phyloP scores from a whole-genome alignment of 2,329 filamentous ascomycete genomes.

The Colletotrichum sidae region DNA sequence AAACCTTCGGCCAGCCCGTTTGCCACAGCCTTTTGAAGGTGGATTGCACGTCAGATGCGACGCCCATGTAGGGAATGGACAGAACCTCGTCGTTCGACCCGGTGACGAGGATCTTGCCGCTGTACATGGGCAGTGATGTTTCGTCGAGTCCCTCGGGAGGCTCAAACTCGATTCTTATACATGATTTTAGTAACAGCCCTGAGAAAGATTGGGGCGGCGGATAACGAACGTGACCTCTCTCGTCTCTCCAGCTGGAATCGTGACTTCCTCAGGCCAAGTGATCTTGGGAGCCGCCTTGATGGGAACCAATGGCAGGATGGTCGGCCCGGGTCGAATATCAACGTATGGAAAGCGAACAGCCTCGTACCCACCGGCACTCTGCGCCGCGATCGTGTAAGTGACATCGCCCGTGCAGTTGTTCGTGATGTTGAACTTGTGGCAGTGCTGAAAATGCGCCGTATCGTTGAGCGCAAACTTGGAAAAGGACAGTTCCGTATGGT shows the following conservation, averaged over 20 bases:
- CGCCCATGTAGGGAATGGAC: conserved; percentile 53
- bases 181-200: neutral
- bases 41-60: conserved; percentile 15
- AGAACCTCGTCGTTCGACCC: conserved; percentile 54
- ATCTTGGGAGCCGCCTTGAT: conserved; percentile 5
- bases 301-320: neutral
- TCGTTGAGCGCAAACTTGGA: conserved; percentile 62
- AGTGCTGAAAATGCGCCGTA: conserved; percentile 53
- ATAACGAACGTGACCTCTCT: conserved; percentile 36
- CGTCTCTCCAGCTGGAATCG: conserved; percentile 43
- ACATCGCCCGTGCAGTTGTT: conserved; percentile 53
- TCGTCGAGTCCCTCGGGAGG: conserved; percentile 41
- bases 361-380: conserved; percentile 45
- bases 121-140: conserved; percentile 54
- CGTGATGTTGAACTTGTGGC: conserved; percentile 52
- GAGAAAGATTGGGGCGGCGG: neutral
- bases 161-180: conserved; percentile 42
- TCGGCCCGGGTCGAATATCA: conserved; percentile 17
- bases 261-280: conserved; percentile 31
- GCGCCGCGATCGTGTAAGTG: conserved; percentile 54
- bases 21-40: conserved; percentile 24
- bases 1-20: conserved; percentile 3
- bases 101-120: conserved; percentile 55
- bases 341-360: conserved; percentile 1
- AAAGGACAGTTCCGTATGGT: conserved; percentile 52